Evolutionary conservation across 371 early-diverging fungal species (phyloP), one percentile per base, ranked within the genome.

Genomic region (Mucor circinelloides): DNA sequence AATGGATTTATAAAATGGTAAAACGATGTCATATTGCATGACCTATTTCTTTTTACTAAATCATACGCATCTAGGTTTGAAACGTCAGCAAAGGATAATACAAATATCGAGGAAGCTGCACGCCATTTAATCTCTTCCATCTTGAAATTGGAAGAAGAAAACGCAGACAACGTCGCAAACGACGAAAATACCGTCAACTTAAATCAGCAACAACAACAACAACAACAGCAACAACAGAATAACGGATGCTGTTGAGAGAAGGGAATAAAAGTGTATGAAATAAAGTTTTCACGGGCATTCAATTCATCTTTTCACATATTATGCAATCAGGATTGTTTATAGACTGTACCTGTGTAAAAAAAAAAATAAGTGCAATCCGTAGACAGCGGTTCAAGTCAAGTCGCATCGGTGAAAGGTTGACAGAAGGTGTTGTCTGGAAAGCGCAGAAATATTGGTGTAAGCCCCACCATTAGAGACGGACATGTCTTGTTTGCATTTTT

Each of bases 31-130:
- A 19, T 12, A 19, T 58, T 60, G 27, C 58, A 28, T 59, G 28
- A 69, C 21, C 38, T 23, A 10, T 28, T 34, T 28, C 10, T 32
- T 27, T 57, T 19, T 55, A 55, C 25, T 50, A 50, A 50, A 23
- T 10, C 17, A 19, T 6, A 23, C 15, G 15, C 25, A 25, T 31
- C 44, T 64, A 87, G 89, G 87, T 89, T 87, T 67, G 84, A 84
- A 31, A 88, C 90, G 13, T 88, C 88, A 8, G 90, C 90, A 5
- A 89, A 89, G 59, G 87, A 88, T 25, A 88, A 89, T 68, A 85
- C 69, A 50, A 88, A 89, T 42, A 85, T 89, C 59, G 88, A 89
- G 40, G 87, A 89, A 64, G 90, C 90, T 23, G 77, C 86, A 3
- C 84, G 85, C 10, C 75, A 79, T 60, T 69, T 89, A 57, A 77